Percentiles rank a stretch among this genome's conserved stretches.
These are phyloP conservation scores for Boletus rubropictus DNA, from an alignment of 768 basidiomycete species.

Conservation along the genomic window DNA sequence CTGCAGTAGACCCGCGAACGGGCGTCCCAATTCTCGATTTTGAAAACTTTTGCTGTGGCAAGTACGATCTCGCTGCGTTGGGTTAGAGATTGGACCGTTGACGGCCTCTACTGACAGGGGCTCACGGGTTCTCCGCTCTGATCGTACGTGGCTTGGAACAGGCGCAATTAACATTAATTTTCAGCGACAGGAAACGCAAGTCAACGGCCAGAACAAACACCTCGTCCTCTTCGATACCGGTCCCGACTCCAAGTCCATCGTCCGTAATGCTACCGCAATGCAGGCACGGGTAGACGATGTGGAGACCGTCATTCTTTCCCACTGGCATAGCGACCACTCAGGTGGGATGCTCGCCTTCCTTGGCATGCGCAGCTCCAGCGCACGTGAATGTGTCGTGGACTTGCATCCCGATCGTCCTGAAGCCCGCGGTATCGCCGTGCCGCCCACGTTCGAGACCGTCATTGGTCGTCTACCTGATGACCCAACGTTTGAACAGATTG, in stretches of 20 bases:
- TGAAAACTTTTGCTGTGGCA: constrained; percentile 67
- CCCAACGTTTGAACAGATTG: constrained; percentile 66
- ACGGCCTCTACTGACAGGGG: constrained; percentile 39
- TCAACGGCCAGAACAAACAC: constrained; percentile 39
- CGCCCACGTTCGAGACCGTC: constrained; percentile 52
- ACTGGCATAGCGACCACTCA: constrained; percentile 77
- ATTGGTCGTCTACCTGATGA: constrained; percentile 59
- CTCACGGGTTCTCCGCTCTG: constrained; percentile 79
- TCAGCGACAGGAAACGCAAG: constrained; percentile 48
- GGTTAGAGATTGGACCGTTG: background rate
- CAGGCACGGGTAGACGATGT: constrained; percentile 48
- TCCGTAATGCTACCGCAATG: constrained; percentile 65
- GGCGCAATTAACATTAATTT: background rate
- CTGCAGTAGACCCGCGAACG: constrained; percentile 38
- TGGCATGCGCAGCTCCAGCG: constrained; percentile 33
- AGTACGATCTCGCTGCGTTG: constrained; percentile 3
- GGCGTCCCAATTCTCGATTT: constrained; percentile 66
- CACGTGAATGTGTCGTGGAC: constrained; percentile 49
- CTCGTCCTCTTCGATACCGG: constrained; percentile 80
- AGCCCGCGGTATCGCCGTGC: constrained; percentile 67
- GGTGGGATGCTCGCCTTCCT: constrained; percentile 69
- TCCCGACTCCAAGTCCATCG: constrained; percentile 68
- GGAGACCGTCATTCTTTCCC: constrained; percentile 62
- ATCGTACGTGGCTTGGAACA: constrained; percentile 44
- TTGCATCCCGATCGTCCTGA: constrained; percentile 73